phyloP scores from a whole-genome alignment of 345 rosid species.

The Salix caprea region DNA sequence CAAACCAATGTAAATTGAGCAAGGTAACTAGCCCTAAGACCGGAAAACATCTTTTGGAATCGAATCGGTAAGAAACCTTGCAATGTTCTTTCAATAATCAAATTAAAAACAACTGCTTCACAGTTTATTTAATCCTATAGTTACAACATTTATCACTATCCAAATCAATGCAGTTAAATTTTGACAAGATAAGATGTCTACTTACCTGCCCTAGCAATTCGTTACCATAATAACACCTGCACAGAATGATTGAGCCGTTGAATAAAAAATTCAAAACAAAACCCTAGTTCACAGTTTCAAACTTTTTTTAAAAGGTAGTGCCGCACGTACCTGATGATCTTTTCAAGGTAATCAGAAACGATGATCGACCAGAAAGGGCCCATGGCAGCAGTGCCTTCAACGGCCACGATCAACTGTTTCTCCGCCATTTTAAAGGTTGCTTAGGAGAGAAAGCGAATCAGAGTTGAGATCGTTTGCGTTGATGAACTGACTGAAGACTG shows the following conservation, averaged over 20 bases:
- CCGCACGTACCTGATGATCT: constrained; percentile 61
- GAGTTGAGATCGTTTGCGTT: background rate
- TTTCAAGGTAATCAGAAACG: constrained; percentile 77
- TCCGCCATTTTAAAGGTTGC: constrained; percentile 42
- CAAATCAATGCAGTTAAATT: background rate
- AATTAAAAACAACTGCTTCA: background rate
- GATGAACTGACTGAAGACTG: background rate
- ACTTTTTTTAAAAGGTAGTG: background rate
- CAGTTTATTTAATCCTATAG: background rate
- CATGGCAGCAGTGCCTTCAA: constrained; percentile 90
- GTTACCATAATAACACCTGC: constrained; percentile 66
- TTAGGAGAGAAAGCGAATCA: background rate
- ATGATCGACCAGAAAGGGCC: constrained; percentile 80
- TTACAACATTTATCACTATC: background rate
- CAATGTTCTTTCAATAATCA: background rate
- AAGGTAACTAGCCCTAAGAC: background rate
- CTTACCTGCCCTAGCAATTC: constrained; percentile 73
- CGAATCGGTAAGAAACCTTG: background rate
- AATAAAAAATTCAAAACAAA: background rate
- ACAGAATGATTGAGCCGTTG: background rate
- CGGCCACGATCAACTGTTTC: constrained; percentile 79
- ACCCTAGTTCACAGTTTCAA: background rate
- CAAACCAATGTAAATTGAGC: background rate
- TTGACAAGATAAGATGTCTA: background rate
- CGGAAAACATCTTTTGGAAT: background rate